Base-by-base conservation (phyloP, 805 yeast genomes). In the Citeromyces nyonsensis region DNA sequence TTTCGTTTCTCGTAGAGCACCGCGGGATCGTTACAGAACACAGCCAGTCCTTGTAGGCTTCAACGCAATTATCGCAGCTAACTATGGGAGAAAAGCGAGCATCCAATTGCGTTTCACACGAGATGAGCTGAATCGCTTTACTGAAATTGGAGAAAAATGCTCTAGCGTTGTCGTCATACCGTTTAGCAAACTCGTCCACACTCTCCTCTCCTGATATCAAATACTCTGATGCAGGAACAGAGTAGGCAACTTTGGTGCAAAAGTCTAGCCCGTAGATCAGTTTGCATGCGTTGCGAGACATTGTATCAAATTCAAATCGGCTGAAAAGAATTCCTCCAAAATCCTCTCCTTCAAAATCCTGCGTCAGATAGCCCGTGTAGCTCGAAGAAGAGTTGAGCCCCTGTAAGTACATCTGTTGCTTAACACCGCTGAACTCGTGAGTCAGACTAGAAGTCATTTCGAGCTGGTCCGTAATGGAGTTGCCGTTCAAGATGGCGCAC, bases 21-120 rank as follows among this genome's bases (percentile, higher is more conserved):
- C 96, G 59, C 0, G 97, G 97, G 5, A 88, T 81, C 0, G 84
- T 61, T 4, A 84, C 83, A 0, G 93, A 64, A 54, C 98, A 88
- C 12, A 91, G 62, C 98, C 98, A 88, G 43, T 75, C 63, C 43
- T 70, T 73, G 50, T 88, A 88, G 2, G 86, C 63, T 2, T 49
- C 40, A 1, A 65, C 63, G 49, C 98, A 88, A 44, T 82, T 73
- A 10, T 58, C 62, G 46, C 98, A 88, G 0, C 77, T 61, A 26
- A 71, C 51, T 15, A 88, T 45, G 7, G 94, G 83, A 1, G 95
- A 82, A 51, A 66, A 88, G 5, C 71, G 45, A 2, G 83, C 65
- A 37, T 73, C 85, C 10, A 57, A 51, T 24, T 68, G 71, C 1
- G 78, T 62, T 40, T 80, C 79, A 52, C 98, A 88, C 2, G 85